These are phyloP conservation scores for Rhodamnia argentea DNA, from an alignment of 345 rosid genomes.

Conservation along the genomic window DNA sequence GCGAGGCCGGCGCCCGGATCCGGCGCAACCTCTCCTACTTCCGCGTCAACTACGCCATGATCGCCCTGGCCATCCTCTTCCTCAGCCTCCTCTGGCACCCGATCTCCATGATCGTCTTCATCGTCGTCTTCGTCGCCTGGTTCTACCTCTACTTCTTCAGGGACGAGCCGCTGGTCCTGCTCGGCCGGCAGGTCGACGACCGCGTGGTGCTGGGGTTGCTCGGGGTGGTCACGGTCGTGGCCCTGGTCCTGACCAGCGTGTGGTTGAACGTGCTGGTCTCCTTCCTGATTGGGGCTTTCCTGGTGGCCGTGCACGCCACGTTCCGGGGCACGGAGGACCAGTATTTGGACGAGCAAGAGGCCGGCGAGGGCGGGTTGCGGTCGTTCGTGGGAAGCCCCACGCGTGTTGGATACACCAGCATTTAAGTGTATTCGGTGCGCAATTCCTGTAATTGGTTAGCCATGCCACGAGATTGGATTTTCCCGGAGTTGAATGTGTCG, in stretches of 20 bases:
- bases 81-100: slow-evolving; percentile 73
- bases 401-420: slow-evolving; percentile 21
- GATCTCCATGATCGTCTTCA: slow-evolving; percentile 46
- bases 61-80: slow-evolving; percentile 38
- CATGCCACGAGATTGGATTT: not conserved
- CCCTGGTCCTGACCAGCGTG: slow-evolving; percentile 39
- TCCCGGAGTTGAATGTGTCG: not conserved
- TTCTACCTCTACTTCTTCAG: slow-evolving; percentile 55
- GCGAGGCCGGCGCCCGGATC: slow-evolving; percentile 33
- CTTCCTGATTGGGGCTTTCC: slow-evolving; percentile 26
- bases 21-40: slow-evolving; percentile 41
- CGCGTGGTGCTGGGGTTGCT: slow-evolving; percentile 42
- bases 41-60: slow-evolving; percentile 56
- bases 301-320: slow-evolving; percentile 35
- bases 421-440: slow-evolving; percentile 2
- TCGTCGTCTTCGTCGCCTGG: slow-evolving; percentile 49
- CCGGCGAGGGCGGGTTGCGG: slow-evolving; percentile 22
- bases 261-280: slow-evolving; percentile 58
- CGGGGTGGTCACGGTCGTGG: slow-evolving; percentile 24
- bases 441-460: not conserved
- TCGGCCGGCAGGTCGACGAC: slow-evolving; percentile 36
- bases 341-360: slow-evolving; percentile 31
- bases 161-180: slow-evolving; percentile 26
- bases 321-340: slow-evolving; percentile 46
- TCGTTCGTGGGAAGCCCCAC: slow-evolving; percentile 46